These are phyloP conservation scores for Brassica juncea DNA, from an alignment of 345 rosid species.

Conservation along the genomic window DNA sequence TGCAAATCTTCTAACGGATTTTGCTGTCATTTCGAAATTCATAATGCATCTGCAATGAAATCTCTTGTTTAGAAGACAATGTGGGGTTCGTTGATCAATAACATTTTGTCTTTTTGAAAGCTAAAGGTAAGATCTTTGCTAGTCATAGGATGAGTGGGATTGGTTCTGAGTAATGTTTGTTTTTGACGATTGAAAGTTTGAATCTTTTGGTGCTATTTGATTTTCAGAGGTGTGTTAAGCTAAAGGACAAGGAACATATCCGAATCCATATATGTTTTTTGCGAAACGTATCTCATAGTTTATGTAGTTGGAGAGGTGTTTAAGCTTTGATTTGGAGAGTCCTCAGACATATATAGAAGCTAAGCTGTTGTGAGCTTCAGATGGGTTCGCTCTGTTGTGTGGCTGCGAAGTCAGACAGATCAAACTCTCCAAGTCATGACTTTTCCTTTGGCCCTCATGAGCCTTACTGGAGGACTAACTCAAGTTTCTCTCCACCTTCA, in stretches of 20 bases:
- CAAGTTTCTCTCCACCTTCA: constrained; percentile 85
- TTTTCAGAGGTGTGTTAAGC: constrained; percentile 30
- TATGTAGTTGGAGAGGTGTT: constrained; percentile 2
- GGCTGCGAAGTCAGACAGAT: constrained; percentile 87
- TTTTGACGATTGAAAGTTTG: constrained; percentile 24
- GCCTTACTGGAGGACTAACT: constrained; percentile 76
- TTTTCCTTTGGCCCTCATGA: constrained; percentile 55
- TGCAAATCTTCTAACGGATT: constrained; percentile 1
- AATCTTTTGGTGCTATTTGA: constrained; percentile 25
- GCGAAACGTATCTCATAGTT: constrained; percentile 2
- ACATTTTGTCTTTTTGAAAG: constrained; percentile 9
- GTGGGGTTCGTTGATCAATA: neutral
- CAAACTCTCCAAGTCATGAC: constrained; percentile 55
- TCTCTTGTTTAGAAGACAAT: neutral
- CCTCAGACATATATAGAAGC: neutral
- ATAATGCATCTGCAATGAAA: constrained; percentile 12
- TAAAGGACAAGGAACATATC: neutral
- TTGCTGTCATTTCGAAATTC: neutral
- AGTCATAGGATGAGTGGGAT: neutral
- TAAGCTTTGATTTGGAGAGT: neutral
- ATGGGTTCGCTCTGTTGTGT: constrained; percentile 97
- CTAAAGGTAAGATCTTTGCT: constrained; percentile 26
- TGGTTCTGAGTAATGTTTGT: constrained; percentile 6
- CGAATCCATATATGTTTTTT: neutral
- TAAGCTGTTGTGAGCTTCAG: constrained; percentile 30